Conservation (phyloP, 2,329 filamentous ascomycete species). For the Elsinoe ampelina region DNA sequence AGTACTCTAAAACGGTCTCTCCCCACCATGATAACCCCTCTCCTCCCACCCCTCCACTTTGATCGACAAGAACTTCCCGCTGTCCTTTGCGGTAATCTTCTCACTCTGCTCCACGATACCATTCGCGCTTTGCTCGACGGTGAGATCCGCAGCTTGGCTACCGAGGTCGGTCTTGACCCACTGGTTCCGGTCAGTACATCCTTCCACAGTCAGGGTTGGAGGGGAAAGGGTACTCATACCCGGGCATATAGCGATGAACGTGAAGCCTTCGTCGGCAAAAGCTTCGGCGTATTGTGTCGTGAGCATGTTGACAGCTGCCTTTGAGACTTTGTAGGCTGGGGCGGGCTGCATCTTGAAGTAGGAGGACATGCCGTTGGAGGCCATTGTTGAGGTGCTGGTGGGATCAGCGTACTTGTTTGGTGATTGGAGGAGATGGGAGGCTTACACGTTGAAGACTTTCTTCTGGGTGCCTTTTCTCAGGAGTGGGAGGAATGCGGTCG, state of each 20-base stretch:
- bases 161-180: conserved; percentile 41
- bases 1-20: conserved; percentile 16
- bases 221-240: conserved; percentile 30
- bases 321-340: conserved; percentile 38
- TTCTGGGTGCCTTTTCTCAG: conserved; percentile 32
- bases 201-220: not conserved
- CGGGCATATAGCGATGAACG: conserved; percentile 34
- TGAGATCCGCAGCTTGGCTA: conserved; percentile 33
- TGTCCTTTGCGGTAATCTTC: conserved; percentile 29
- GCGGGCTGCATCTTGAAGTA: conserved; percentile 20
- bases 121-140: conserved; percentile 31
- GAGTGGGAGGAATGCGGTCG: conserved; percentile 30
- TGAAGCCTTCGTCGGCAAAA: conserved; percentile 34
- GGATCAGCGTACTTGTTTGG: too few species aligned
- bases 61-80: conserved; percentile 42
- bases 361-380: conserved; percentile 30
- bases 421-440: not conserved
- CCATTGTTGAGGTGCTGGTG: conserved; percentile 34
- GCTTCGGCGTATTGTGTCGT: conserved; percentile 36
- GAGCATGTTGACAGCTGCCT: conserved; percentile 41
- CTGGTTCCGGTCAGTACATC: conserved; percentile 22
- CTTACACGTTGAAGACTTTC: conserved; percentile 38
- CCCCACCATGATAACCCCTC: conserved; percentile 22
- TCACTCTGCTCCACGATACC: conserved; percentile 38
- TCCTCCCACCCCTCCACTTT: conserved; percentile 32